Evolutionary conservation across 2,329 filamentous ascomycete genomes (phyloP), one percentile per base, ranked within the genome.

Genomic region (Hypocreales sp.): DNA sequence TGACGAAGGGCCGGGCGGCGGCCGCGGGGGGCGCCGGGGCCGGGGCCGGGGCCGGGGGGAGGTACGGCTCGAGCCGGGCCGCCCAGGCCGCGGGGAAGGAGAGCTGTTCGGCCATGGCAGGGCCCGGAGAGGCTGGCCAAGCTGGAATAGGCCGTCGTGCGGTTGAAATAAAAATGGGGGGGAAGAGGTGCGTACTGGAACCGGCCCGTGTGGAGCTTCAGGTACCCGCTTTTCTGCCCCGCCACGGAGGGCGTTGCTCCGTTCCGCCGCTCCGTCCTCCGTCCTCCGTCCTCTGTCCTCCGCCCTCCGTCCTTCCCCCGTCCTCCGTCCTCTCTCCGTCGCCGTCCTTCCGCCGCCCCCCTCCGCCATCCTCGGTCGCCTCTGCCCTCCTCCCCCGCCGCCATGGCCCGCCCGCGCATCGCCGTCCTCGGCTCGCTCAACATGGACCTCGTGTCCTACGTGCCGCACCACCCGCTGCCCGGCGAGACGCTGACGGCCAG

Each of bases 351-450:
- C 28, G 8, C 37, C 41, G 26, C 60, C 61, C 12, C 51, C 53
- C 41, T 90, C 94, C 50, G 77, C 79, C 35, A 71, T 94, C 35
- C 74, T 95, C 39, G 87, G 87, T 20, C 10, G 8, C 17, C 15
- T 21, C 25, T n/a, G 15, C 25, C 10, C 26, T 10, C 22, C 16
- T 12, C 19, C 26, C n/a, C n/a, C n/a, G n/a, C n/a, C 24, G 16
- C 28, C 26, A 33, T 33, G 32, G 23, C 31, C 5, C 13, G 43
- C 27, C 60, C 61, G 14, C 52, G 53, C 42, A 90, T 95, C 50
- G 77, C 79, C 36, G 70, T 94, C 35, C 74, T 95, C 40, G 87
- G 87, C 41, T 95, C 87, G 19, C 73, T 98, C 34, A 95, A 95
- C 57, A 81, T 82, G 48, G 87, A 98, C 58, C 75, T 95, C 36